phyloP scores from a whole-genome alignment of 169 alveolate genomes.

The Perkinsus marinus region DNA sequence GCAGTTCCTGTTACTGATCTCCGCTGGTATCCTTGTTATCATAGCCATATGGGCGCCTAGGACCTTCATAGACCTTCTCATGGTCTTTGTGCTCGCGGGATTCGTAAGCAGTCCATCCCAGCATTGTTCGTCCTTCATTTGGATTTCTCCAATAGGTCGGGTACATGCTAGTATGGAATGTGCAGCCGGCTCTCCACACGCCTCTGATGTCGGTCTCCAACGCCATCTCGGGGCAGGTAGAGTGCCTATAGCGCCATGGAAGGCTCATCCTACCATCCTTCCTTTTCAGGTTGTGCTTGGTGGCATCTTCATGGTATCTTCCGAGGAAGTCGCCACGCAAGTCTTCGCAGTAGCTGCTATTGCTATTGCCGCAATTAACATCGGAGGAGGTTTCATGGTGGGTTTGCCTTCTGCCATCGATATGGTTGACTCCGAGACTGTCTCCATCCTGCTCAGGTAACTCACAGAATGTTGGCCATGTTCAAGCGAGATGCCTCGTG shows the following conservation, averaged over 20 bases:
- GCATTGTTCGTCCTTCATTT: neutral
- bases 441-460: neutral
- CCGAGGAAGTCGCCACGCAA: neutral
- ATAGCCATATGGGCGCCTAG: neutral
- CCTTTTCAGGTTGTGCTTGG: neutral
- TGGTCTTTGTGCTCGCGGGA: neutral
- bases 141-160: constrained; percentile 50
- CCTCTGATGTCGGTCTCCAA: constrained; percentile 51
- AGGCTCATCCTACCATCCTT: neutral
- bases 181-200: constrained; percentile 72
- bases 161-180: constrained; percentile 64
- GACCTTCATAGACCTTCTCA: neutral
- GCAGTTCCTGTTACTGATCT: neutral
- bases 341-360: neutral
- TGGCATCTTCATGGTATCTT: constrained; percentile 7
- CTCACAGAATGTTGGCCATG: neutral
- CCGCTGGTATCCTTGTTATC: neutral
- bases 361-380: constrained; percentile 13
- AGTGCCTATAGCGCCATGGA: neutral
- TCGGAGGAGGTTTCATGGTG: constrained; percentile 22
- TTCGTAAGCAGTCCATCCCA: neutral
- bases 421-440: no score
- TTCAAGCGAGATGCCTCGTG: neutral
- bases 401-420: neutral
- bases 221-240: neutral